phyloP scores from a whole-genome alignment of 345 rosid species.

The Sisymbrium irio region DNA sequence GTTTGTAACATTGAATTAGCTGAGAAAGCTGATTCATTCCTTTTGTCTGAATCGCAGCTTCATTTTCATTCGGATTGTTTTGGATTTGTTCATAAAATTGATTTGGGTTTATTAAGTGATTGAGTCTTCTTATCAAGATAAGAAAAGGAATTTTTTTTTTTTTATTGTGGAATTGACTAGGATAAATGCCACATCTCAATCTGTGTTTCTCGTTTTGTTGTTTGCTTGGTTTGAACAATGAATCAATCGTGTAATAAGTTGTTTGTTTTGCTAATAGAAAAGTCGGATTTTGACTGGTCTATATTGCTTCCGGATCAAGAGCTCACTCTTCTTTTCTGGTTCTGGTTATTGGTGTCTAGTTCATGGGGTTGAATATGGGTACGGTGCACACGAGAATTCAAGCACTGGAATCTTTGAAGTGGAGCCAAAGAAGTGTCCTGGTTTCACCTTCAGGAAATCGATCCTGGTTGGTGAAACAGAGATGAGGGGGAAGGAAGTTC shows the following conservation, averaged over 20 bases:
- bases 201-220: neutral
- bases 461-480: slow-evolving; percentile 88
- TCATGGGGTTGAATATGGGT: slow-evolving; percentile 86
- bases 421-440: slow-evolving; percentile 86
- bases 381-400: slow-evolving; percentile 82
- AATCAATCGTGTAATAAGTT: neutral
- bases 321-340: neutral
- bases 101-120: neutral
- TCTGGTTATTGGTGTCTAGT: slow-evolving; percentile 41
- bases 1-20: too few species aligned
- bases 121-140: neutral
- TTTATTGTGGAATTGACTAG: neutral
- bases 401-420: slow-evolving; percentile 88
- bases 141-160: too few species aligned
- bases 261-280: too few species aligned
- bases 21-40: too few species aligned
- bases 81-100: neutral
- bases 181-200: neutral
- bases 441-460: slow-evolving; percentile 83
- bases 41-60: too few species aligned
- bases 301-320: neutral
- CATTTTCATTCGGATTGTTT: too few species aligned
- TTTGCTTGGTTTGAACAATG: slow-evolving; percentile 1
- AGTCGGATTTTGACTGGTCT: too few species aligned
- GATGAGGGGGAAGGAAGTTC: slow-evolving; percentile 71